phyloP scores from a whole-genome alignment of 768 basidiomycete genomes.

The Mycena vulgaris region DNA sequence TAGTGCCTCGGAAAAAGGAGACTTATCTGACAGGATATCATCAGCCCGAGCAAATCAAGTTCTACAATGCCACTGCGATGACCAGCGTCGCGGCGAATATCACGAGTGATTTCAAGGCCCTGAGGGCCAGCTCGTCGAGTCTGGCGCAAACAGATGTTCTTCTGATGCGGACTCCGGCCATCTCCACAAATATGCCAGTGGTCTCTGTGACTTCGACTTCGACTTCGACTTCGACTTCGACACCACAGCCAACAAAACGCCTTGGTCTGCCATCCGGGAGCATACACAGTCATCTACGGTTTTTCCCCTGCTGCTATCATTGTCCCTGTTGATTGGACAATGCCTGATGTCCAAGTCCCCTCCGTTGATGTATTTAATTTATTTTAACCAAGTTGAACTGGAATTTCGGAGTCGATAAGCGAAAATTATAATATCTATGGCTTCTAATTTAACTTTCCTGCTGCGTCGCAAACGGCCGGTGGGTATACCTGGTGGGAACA shows the following conservation, averaged over 20 bases:
- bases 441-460: too few relatives aligned
- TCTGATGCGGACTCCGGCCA: neutral
- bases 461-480: slow-evolving; percentile 44
- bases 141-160: neutral
- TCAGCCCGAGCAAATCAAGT: slow-evolving; percentile 1
- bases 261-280: too few relatives aligned
- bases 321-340: too few relatives aligned
- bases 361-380: too few relatives aligned
- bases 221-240: neutral
- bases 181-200: neutral
- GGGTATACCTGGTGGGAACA: slow-evolving; percentile 46
- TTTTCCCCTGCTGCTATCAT: too few relatives aligned
- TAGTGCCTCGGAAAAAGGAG: neutral
- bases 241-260: neutral
- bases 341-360: too few relatives aligned
- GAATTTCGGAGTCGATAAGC: too few relatives aligned
- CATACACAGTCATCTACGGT: too few relatives aligned
- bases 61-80: neutral
- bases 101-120: neutral
- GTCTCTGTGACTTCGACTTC: neutral
- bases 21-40: neutral
- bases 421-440: too few relatives aligned
- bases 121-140: neutral
- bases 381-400: too few relatives aligned
- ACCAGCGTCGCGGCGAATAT: neutral